These are phyloP conservation scores for Periglandula ipomoeae DNA, from an alignment of 2,329 filamentous ascomycete species.

Conservation along the genomic window DNA sequence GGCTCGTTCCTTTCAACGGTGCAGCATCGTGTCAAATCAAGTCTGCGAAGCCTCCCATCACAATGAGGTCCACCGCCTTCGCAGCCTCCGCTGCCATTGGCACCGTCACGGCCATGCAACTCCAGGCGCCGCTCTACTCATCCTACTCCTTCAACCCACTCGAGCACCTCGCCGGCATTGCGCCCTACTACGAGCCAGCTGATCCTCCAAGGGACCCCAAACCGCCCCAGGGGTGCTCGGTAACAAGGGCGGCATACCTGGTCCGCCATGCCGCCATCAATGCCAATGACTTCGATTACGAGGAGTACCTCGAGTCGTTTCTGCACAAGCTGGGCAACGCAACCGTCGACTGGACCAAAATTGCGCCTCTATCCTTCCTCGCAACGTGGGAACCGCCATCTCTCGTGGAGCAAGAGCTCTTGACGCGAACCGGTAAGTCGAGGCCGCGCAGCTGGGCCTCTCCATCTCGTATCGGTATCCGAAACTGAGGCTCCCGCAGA, in stretches of 20 bases:
- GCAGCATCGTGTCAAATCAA: too few relatives aligned
- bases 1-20: neutral
- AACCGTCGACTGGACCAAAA: constrained; percentile 47
- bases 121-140: constrained; percentile 27
- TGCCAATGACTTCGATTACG: constrained; percentile 50
- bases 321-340: constrained; percentile 49
- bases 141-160: constrained; percentile 43
- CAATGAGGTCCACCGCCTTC: neutral
- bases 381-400: constrained; percentile 47
- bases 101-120: constrained; percentile 1
- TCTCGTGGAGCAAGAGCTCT: constrained; percentile 45
- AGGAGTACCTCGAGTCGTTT: constrained; percentile 47
- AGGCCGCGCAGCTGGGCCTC: constrained; percentile 50
- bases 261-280: constrained; percentile 53
- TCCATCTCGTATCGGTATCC: constrained; percentile 47
- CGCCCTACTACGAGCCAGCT: constrained; percentile 48
- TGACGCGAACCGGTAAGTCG: constrained; percentile 53
- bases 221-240: constrained; percentile 40
- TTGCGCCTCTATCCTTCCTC: constrained; percentile 48
- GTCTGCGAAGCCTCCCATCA: too few relatives aligned
- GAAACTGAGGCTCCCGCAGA: constrained; percentile 39
- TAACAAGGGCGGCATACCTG: constrained; percentile 44
- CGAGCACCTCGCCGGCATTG: constrained; percentile 44
- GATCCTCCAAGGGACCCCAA: constrained; percentile 26
- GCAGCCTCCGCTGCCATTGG: neutral